Evolutionary conservation across 2,329 filamentous ascomycete genomes (phyloP).

Genomic region (Elsinoe ampelina): DNA sequence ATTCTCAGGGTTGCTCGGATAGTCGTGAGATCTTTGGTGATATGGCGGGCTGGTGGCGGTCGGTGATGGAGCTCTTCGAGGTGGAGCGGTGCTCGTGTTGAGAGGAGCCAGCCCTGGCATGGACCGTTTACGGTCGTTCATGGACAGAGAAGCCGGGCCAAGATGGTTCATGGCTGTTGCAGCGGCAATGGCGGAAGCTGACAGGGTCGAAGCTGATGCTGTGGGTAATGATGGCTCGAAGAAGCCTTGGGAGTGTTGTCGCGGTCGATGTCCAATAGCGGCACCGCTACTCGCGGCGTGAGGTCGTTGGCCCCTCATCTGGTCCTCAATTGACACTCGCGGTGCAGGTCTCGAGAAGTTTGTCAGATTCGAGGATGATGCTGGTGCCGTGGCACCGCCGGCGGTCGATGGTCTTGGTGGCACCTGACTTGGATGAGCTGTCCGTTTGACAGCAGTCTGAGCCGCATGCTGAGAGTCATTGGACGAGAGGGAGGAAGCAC

Average conservation of each 20-base stretch:
- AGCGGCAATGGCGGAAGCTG: conserved; percentile 70
- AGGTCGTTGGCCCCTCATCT: conserved; percentile 22
- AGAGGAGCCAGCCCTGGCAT: conserved; percentile 58
- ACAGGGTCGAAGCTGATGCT: conserved; percentile 30
- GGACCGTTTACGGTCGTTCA: conserved; percentile 53
- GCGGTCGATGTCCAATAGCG: conserved; percentile 45
- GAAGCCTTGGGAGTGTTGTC: conserved; percentile 65
- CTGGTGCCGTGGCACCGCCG: conserved; percentile 24
- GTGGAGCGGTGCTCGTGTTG: conserved; percentile 22
- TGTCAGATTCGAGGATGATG: conserved; percentile 26
- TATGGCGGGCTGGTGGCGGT: conserved; percentile 12
- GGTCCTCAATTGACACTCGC: conserved; percentile 27
- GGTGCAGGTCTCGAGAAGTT: conserved; percentile 26
- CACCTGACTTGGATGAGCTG: conserved; percentile 29
- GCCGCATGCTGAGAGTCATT: conserved; percentile 33
- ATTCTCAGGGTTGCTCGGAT: conserved; percentile 31
- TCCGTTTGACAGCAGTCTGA: conserved; percentile 26
- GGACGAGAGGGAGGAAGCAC: conserved; percentile 28
- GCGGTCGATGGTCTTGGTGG: conserved; percentile 26
- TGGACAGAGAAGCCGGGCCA: conserved; percentile 21
- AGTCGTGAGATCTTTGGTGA: conserved; percentile 16
- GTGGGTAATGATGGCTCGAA: conserved; percentile 63
- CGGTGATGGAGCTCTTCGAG: conserved; percentile 13
- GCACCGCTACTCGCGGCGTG: conserved; percentile 20
- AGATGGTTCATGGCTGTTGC: conserved; percentile 60